Percentiles rank a stretch among this genome's conserved stretches.
Conservation (phyloP, 1,284 basidiomycete genomes). For the Pholiota adiposa region DNA sequence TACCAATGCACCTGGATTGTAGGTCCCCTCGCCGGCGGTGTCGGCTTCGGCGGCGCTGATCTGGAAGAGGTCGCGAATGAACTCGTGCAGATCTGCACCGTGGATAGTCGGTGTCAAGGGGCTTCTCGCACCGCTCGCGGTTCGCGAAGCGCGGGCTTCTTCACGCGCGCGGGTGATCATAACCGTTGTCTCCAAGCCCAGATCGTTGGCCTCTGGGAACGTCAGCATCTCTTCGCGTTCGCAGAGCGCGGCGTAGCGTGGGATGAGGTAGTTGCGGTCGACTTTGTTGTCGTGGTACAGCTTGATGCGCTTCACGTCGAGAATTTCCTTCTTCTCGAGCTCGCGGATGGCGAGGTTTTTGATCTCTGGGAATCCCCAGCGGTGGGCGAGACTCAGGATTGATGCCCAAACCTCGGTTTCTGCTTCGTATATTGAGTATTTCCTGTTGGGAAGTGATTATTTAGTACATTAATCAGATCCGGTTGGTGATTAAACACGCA, state of each 20-base stretch:
- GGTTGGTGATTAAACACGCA: slow-evolving; percentile 35
- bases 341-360: slow-evolving; percentile 62
- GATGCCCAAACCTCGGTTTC: slow-evolving; percentile 57
- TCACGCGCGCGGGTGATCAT: slow-evolving; percentile 64
- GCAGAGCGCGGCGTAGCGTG: slow-evolving; percentile 59
- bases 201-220: slow-evolving; percentile 54
- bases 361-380: slow-evolving; percentile 65
- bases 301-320: slow-evolving; percentile 58
- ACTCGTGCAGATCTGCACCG: slow-evolving; percentile 37
- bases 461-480: not conserved
- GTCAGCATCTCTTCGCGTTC: slow-evolving; percentile 58
- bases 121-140: slow-evolving; percentile 43
- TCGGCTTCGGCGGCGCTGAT: slow-evolving; percentile 23
- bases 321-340: slow-evolving; percentile 53
- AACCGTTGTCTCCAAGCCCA: slow-evolving; percentile 64
- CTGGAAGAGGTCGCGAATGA: slow-evolving; percentile 45
- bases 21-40: not conserved
- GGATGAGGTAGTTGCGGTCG: slow-evolving; percentile 55
- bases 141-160: slow-evolving; percentile 43
- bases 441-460: slow-evolving; percentile 23
- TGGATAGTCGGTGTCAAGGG: slow-evolving; percentile 40
- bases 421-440: slow-evolving; percentile 60
- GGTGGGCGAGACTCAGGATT: slow-evolving; percentile 59
- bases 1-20: slow-evolving; percentile 29
- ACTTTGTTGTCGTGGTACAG: slow-evolving; percentile 60